phyloP scores from a whole-genome alignment of 2,329 filamentous ascomycete genomes.

The Xylariaceae sp. region DNA sequence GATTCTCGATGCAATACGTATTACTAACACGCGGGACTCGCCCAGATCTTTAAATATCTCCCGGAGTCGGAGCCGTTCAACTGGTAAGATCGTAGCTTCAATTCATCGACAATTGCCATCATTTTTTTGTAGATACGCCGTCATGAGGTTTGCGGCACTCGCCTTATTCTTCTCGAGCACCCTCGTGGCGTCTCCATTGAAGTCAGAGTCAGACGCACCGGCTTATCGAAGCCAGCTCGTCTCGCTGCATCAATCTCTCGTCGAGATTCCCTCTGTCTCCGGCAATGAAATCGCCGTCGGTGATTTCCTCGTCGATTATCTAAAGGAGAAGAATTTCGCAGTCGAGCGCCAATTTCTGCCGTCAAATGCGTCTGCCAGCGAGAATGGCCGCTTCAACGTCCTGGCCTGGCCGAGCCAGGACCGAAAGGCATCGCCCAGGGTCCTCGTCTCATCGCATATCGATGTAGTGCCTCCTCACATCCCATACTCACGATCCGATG shows the following conservation, averaged over 20 bases:
- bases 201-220: constrained; percentile 20
- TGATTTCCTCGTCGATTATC: constrained; percentile 61
- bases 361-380: constrained; percentile 28
- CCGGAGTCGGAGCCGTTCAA: neutral
- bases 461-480: constrained; percentile 72
- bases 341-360: constrained; percentile 40
- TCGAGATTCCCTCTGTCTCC: constrained; percentile 67
- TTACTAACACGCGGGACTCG: no score
- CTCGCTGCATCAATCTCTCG: constrained; percentile 67
- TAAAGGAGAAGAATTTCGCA: constrained; percentile 45
- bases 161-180: constrained; percentile 11
- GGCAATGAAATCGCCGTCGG: constrained; percentile 65
- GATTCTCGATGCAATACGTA: no score
- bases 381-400: constrained; percentile 62
- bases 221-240: constrained; percentile 53
- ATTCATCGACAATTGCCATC: no score
- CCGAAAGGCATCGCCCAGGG: constrained; percentile 45
- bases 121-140: neutral
- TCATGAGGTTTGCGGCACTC: constrained; percentile 13
- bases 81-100: neutral
- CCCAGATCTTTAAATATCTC: neutral
- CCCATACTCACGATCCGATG: constrained; percentile 56
- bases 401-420: constrained; percentile 58
- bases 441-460: constrained; percentile 75
- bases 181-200: neutral